A percentile compares a stretch with the other conserved stretches of the same genome.
Conservation (phyloP, 139 green algal genomes). For the Chlamydomonas sp. region DNA sequence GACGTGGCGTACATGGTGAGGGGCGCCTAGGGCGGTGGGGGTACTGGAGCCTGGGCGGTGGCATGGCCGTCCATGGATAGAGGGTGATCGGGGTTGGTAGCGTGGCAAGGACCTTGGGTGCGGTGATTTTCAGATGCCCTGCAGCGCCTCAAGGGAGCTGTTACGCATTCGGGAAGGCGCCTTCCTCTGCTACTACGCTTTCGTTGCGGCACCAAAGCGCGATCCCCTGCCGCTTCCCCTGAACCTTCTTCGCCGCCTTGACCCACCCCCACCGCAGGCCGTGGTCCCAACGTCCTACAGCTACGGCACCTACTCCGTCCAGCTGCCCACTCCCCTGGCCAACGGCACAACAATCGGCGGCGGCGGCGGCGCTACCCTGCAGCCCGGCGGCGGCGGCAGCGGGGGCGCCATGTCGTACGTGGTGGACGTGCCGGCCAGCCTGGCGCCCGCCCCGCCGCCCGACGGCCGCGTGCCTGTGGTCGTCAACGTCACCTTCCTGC, state of each 20-base stretch:
- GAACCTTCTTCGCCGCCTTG: not conserved
- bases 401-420: not conserved
- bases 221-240: not conserved
- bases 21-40: no score
- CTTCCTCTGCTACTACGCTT: no score
- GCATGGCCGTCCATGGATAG: no score
- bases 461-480: not conserved
- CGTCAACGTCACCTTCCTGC: not conserved
- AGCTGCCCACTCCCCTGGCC: not conserved
- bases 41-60: no score
- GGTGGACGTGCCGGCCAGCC: not conserved
- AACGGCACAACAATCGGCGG: not conserved
- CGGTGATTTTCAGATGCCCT: not conserved
- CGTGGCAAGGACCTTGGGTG: not conserved
- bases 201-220: no score
- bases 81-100: no score
- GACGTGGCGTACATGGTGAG: slow-evolving; percentile 6
- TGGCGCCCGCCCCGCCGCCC: not conserved
- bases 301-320: not conserved
- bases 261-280: not conserved
- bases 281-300: not conserved
- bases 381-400: not conserved
- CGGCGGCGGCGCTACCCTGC: not conserved
- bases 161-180: no score
- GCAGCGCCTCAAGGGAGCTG: no score